phyloP scores from a whole-genome alignment of 2,329 filamentous ascomycete species.

The Dryadomyces quercivorus region DNA sequence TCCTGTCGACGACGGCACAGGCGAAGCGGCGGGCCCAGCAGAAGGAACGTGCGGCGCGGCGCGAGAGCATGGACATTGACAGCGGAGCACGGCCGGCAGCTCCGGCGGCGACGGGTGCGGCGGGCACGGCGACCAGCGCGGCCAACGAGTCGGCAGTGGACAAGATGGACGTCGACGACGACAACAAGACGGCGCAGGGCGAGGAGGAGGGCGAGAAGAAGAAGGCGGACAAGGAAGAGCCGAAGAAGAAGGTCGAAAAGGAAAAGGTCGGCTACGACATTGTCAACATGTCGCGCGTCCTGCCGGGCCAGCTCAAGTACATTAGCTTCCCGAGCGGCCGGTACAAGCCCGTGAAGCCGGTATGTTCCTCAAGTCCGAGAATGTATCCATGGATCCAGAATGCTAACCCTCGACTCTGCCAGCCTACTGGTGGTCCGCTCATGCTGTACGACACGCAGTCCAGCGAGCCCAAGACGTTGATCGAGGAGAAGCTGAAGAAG shows the following conservation, averaged over 20 bases:
- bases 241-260: conserved; percentile 86
- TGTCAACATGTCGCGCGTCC: conserved; percentile 91
- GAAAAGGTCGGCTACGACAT: conserved; percentile 95
- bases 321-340: conserved; percentile 83
- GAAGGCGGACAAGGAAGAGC: conserved; percentile 35
- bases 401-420: conserved; percentile 5
- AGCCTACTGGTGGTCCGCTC: conserved; percentile 89
- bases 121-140: not conserved
- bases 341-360: conserved; percentile 85
- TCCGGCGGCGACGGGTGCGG: conserved; percentile 1
- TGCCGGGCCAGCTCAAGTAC: conserved; percentile 88
- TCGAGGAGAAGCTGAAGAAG: conserved; percentile 92
- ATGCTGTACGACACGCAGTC: conserved; percentile 79
- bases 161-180: conserved; percentile 80
- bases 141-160: conserved; percentile 28
- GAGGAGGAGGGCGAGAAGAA: conserved; percentile 46
- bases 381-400: too few species aligned
- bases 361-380: conserved; percentile 30
- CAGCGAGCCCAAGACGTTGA: conserved; percentile 62
- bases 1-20: conserved; percentile 91
- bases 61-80: conserved; percentile 94
- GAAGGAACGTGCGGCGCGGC: conserved; percentile 79
- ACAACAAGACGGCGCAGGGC: conserved; percentile 41
- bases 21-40: conserved; percentile 89
- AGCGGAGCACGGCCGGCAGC: not conserved